Conservation (phyloP, 208 protist species). For the Trypanosomatidae sp. region DNA sequence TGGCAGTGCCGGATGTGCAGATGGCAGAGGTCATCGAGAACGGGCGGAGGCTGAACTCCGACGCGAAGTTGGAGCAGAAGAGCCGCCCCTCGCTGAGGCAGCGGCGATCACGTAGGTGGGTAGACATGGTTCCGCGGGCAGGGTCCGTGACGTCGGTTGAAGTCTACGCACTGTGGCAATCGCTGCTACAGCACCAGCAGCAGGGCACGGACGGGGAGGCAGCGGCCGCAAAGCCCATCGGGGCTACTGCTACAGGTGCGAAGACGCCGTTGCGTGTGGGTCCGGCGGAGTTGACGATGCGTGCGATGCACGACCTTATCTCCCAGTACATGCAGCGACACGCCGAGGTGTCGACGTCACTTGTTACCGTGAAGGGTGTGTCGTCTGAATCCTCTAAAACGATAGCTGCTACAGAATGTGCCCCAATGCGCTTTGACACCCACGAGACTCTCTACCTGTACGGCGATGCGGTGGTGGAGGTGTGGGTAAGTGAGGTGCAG, state of each 20-base stretch:
- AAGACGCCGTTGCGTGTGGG: not conserved
- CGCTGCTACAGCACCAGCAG: slow-evolving; percentile 12
- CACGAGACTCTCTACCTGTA: slow-evolving; percentile 32
- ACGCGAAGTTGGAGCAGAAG: not conserved
- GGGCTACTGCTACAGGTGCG: not conserved
- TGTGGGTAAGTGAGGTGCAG: slow-evolving; percentile 49
- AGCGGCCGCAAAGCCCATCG: not conserved
- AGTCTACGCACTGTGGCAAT: slow-evolving; percentile 24
- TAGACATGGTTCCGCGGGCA: slow-evolving; percentile 24
- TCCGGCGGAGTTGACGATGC: slow-evolving; percentile 6
- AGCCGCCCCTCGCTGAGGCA: not conserved
- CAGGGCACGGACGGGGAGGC: not conserved
- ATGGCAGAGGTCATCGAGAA: not conserved
- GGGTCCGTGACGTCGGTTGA: slow-evolving; percentile 17
- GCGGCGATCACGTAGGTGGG: slow-evolving; percentile 20
- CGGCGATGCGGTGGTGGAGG: slow-evolving; percentile 65
- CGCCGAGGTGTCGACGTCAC: slow-evolving; percentile 15
- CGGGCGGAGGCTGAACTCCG: not conserved
- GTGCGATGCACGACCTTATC: slow-evolving; percentile 10
- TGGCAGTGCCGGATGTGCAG: slow-evolving; percentile 10
- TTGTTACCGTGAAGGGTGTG: not conserved
- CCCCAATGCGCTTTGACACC: slow-evolving; percentile 26
- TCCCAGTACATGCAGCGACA: slow-evolving; percentile 19
- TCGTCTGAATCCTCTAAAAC: not conserved
- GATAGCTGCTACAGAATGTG: not conserved